Conservation (phyloP, 2,329 filamentous ascomycete genomes). For the Talaromyces amestolkiae region DNA sequence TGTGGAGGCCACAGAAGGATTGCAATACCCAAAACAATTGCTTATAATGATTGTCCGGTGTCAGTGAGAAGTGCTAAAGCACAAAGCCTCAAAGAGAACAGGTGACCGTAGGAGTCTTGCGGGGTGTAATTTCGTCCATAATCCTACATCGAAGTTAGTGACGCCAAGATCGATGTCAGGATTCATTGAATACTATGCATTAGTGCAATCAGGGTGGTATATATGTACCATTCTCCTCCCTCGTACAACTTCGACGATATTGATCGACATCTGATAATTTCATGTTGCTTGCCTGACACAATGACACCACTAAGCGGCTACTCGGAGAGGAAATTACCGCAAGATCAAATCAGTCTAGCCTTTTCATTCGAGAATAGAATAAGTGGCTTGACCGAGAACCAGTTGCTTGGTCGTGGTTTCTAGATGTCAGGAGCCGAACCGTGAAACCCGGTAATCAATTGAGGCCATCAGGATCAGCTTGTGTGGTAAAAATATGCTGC, state of each 20-base stretch:
- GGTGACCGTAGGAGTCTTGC: background rate
- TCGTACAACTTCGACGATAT: background rate
- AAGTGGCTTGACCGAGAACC: background rate
- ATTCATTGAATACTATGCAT: background rate
- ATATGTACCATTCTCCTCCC: background rate
- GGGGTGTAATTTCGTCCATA: background rate
- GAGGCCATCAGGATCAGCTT: background rate
- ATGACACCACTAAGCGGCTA: background rate
- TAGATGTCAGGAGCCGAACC: background rate
- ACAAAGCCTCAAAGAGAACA: background rate
- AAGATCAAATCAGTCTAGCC: background rate
- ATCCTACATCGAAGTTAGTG: background rate
- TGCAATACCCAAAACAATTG: background rate
- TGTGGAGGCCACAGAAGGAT: background rate
- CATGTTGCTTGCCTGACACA: background rate
- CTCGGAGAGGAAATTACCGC: too few species aligned
- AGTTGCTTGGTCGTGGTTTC: background rate
- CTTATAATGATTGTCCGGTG: background rate
- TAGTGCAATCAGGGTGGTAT: background rate
- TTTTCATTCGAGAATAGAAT: too few species aligned
- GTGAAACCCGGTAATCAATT: background rate
- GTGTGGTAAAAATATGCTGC: background rate
- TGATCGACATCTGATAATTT: background rate
- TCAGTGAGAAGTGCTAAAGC: background rate
- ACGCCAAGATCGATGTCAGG: background rate